Evolutionary conservation across 108 stramenopile genomes (phyloP), one percentile per base, ranked within the genome.

Genomic region (Pseudonitzschia multistriata): DNA sequence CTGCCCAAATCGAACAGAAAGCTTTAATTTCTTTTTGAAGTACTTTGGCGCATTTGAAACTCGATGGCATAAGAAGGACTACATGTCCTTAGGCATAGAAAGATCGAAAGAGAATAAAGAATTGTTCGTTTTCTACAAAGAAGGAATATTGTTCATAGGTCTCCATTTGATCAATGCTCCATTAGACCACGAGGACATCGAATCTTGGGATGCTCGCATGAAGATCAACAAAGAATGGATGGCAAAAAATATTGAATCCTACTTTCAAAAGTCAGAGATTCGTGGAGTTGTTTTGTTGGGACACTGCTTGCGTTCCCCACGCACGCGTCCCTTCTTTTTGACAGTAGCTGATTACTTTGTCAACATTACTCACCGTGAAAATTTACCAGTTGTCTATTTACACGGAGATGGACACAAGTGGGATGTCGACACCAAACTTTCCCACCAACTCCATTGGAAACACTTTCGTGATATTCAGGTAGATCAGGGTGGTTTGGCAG

Each of bases 381-480:
- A 52, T 36, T 29, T 67, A 22, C 71, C 76, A 22, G 55, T 77
- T 11, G 3, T 77, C 4, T 77, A 77, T 57, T 13, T 77, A 15
- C 76, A 77, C 27, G 76, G 76, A 15, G 76, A 77, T 62, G 76
- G 76, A 21, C 76, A 77, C 65, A 53, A 55, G 10, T 77, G 76
- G 76, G 68, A 69, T 33, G 47, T 75, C 35, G 56, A 75, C 40
- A 54, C 39, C 33, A 75, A 68, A 52, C 30, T 75, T 1, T 22
- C 37, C n/a, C 37, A 66, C 19, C 74, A 75, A 35, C 47, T 69
- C 3, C 48, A 52, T 19, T 75, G 74, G 74, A 45, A 67, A 14
- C 53, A 49, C 11, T 62, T 62, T 15, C 21, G 40, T 21, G 74
- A 75, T 39, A 62, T 75, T 63, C 67, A 68, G 25, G 67, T 75